Conservation (phyloP, 495 filamentous ascomycete genomes). For the Apiosordaria backusii region DNA sequence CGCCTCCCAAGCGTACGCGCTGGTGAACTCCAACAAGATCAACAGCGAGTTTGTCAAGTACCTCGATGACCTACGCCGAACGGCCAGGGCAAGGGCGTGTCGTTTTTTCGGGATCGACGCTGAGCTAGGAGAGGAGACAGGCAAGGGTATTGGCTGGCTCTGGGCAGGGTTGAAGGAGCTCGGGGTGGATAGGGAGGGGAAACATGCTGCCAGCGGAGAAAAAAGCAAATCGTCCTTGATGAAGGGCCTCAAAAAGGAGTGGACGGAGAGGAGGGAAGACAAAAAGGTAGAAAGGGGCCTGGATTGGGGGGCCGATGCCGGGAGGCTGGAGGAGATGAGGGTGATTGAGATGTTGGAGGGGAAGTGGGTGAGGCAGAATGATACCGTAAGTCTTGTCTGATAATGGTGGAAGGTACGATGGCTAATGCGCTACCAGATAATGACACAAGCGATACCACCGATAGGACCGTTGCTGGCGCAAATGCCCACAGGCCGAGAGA, state of each 20-base stretch:
- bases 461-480: constrained; percentile 64
- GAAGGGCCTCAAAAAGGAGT: constrained; percentile 67
- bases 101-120: constrained; percentile 89
- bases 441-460: constrained; percentile 72
- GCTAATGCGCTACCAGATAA: constrained; percentile 52
- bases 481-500: constrained; percentile 84
- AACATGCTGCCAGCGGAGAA: constrained; percentile 23
- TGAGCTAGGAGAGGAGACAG: constrained; percentile 73
- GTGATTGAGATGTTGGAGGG: constrained; percentile 80
- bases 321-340: constrained; percentile 75
- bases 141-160: constrained; percentile 81
- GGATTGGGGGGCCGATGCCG: constrained; percentile 79
- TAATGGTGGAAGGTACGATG: background rate
- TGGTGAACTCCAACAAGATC: constrained; percentile 45
- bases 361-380: constrained; percentile 91
- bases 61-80: constrained; percentile 65
- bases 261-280: constrained; percentile 65
- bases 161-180: constrained; percentile 66
- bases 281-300: constrained; percentile 63
- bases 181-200: constrained; percentile 47
- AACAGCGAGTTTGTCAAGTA: constrained; percentile 67
- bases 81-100: constrained; percentile 76
- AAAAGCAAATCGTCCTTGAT: constrained; percentile 29
- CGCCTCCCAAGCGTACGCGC: constrained; percentile 55
- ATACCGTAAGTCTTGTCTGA: constrained; percentile 61